Evolutionary conservation across 768 basidiomycete species (phyloP).

Genomic region (Harrya chromipes): DNA sequence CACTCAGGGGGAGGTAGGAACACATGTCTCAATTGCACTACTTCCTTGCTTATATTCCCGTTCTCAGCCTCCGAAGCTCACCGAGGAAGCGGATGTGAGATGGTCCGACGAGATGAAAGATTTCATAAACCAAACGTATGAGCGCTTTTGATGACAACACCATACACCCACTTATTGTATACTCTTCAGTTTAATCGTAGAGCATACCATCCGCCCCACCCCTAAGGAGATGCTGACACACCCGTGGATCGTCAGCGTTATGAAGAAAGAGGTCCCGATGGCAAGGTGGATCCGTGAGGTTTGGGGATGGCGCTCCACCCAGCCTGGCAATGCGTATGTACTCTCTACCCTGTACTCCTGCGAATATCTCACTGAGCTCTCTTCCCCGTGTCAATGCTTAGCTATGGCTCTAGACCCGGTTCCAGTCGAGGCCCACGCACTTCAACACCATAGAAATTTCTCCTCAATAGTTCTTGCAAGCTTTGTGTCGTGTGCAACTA

Average conservation of each 20-base stretch:
- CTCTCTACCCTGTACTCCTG: neutral
- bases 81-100: constrained; percentile 60
- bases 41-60: constrained; percentile 14
- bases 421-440: constrained; percentile 29
- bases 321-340: constrained; percentile 26
- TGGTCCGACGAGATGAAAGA: constrained; percentile 91
- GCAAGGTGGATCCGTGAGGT: constrained; percentile 83
- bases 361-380: neutral
- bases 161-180: constrained; percentile 3
- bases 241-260: constrained; percentile 74
- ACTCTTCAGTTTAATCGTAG: constrained; percentile 60
- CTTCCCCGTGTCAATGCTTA: neutral
- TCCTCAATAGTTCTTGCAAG: neutral
- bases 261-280: constrained; percentile 86
- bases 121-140: constrained; percentile 83
- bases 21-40: neutral
- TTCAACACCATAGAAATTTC: constrained; percentile 24
- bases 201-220: constrained; percentile 65
- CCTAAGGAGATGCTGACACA: constrained; percentile 82
- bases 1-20: constrained; percentile 67
- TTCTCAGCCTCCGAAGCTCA: constrained; percentile 72
- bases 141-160: constrained; percentile 9
- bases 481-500: constrained; percentile 15
- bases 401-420: constrained; percentile 26
- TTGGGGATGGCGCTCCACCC: constrained; percentile 67